Evolutionary conservation across 164 flowering plant genomes (phyloP), one percentile per base, ranked within the genome.

Genomic region (Amborella trichopoda): DNA sequence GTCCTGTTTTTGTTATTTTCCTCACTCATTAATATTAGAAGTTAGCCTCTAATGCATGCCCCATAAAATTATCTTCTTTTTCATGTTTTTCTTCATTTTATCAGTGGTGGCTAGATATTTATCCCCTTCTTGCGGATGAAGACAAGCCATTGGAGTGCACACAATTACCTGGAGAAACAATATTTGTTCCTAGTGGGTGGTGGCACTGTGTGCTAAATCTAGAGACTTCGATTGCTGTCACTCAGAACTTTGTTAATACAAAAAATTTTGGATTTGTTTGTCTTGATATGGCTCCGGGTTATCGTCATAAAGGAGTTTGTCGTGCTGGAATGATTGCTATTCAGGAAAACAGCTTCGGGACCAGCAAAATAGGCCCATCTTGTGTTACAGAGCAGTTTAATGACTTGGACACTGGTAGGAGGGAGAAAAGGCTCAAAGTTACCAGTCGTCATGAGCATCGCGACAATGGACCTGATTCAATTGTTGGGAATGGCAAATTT

Each of bases 101-200:
- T 13, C 65, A 90, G 98, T 90, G 98, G 98, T 90, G 98, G 98
- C 78, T 91, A 50, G 98, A 91, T 52, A 71, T 68, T 69, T 91
- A 91, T 62, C 98, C 98, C 5, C 84, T 81, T 58, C 93, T 91
- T 60, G 68, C 83, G 27, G 94, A 78, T 23, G 75, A 78, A 52
- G 87, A 91, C 63, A 91, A 78, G 69, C 98, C 98, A 32, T 76
- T 91, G 26, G 98, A 86, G 64, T 76, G 80, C 52, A 91, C 96
- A 9, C 98, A 86, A 53, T 64, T 81, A 41, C 98, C 98, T 30
- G 98, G 98, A 5, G 98, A 91, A 68, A 91, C 98, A 25, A 91
- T 91, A 60, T 83, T 59, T 73, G 96, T 91, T 52, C 98, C 98
- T 19, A 91, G 87, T 64, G 98, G 98, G 14, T 91, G 98, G 98